Percentiles rank a stretch among this genome's conserved stretches.
Evolutionary conservation across 805 yeast genomes (phyloP).

Genomic region (Lipomyces sp.): DNA sequence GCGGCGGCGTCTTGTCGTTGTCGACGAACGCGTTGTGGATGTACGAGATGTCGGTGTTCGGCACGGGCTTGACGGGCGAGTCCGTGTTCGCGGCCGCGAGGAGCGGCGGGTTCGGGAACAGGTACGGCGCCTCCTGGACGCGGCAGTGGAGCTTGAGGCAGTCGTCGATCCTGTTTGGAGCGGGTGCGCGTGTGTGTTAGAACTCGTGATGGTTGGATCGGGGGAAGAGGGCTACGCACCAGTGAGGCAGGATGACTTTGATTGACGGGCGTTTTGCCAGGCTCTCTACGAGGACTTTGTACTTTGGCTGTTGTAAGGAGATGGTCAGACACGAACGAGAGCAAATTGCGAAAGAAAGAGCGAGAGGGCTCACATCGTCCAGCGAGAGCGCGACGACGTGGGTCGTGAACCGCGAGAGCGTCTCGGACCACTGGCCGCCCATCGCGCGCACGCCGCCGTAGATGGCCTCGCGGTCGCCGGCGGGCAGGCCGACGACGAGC

Average conservation of each 20-base stretch:
- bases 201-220: background rate
- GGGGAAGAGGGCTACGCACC: constrained; percentile 12
- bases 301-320: background rate
- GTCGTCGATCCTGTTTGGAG: constrained; percentile 59
- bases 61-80: background rate
- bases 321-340: too few relatives aligned
- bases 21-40: constrained; percentile 12
- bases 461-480: constrained; percentile 62
- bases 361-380: constrained; percentile 48
- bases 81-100: constrained; percentile 20
- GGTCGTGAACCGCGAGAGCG: constrained; percentile 66
- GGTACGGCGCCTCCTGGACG: constrained; percentile 54
- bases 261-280: constrained; percentile 1
- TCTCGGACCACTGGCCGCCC: constrained; percentile 72
- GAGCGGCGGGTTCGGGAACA: constrained; percentile 42
- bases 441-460: constrained; percentile 64
- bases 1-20: constrained; percentile 4
- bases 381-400: constrained; percentile 64
- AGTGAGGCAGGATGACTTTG: constrained; percentile 67
- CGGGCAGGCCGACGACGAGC: constrained; percentile 56
- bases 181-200: background rate
- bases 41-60: constrained; percentile 1
- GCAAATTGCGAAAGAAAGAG: background rate
- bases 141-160: constrained; percentile 54
- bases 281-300: background rate